Conservation (phyloP, 1,139 yeast species). For the Blastobotrys indianensis region DNA sequence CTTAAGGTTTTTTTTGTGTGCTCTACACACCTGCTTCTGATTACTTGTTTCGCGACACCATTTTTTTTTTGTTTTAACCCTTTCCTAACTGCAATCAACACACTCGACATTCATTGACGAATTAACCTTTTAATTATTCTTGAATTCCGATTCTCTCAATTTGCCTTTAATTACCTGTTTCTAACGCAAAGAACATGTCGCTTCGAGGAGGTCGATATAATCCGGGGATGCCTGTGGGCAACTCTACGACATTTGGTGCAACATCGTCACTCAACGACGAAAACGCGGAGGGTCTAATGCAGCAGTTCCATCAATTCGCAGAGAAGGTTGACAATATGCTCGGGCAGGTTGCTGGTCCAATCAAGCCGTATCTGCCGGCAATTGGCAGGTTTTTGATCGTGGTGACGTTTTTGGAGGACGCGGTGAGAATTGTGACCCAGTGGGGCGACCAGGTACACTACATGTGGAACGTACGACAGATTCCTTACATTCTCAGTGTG, state of each 20-base stretch:
- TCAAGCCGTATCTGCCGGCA: constrained; percentile 52
- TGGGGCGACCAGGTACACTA: constrained; percentile 91
- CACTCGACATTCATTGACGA: too few species aligned
- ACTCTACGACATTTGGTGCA: too few species aligned
- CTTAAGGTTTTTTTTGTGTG: too few species aligned
- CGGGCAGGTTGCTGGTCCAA: constrained; percentile 35
- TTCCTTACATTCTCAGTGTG: constrained; percentile 75
- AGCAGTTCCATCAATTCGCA: constrained; percentile 22
- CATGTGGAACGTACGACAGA: constrained; percentile 70
- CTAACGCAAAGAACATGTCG: not conserved
- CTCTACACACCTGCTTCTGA: too few species aligned
- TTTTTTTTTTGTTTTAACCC: too few species aligned
- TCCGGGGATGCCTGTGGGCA: constrained; percentile 1
- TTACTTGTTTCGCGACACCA: too few species aligned
- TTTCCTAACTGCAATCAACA: too few species aligned
- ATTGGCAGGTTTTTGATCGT: constrained; percentile 88
- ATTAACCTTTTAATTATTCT: too few species aligned
- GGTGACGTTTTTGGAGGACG: constrained; percentile 90
- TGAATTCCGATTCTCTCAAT: too few species aligned
- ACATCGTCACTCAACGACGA: too few species aligned
- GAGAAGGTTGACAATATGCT: constrained; percentile 31
- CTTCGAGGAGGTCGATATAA: constrained; percentile 12
- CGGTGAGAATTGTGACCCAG: constrained; percentile 75
- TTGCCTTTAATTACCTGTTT: too few species aligned
- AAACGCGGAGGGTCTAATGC: too few species aligned